Percentiles rank a stretch among this genome's conserved stretches.
These are phyloP conservation scores for Ophiocytium majus DNA, from an alignment of 352 stramenopile genomes.

Conservation along the genomic window DNA sequence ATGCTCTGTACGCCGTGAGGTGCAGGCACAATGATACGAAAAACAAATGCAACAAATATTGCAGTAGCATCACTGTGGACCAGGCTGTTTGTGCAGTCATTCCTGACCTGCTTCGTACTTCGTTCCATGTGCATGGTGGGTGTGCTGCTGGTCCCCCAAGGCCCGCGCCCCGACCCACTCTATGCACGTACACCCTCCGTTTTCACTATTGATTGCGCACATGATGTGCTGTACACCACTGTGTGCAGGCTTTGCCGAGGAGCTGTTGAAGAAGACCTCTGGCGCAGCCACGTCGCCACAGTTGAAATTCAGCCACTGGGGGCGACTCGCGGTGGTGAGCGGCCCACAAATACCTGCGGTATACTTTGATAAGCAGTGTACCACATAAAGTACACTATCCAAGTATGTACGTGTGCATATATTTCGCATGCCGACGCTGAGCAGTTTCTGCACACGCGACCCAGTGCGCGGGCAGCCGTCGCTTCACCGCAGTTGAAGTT, in stretches of 20 bases:
- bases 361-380: background rate
- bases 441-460: background rate
- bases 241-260: conserved; percentile 74
- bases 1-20: too few relatives aligned
- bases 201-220: too few relatives aligned
- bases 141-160: too few relatives aligned
- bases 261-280: conserved; percentile 83
- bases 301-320: conserved; percentile 87
- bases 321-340: conserved; percentile 29
- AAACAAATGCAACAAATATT: too few relatives aligned
- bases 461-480: too few relatives aligned
- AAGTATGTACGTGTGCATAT: background rate
- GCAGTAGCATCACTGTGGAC: background rate
- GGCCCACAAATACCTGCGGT: background rate
- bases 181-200: background rate
- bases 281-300: conserved; percentile 85
- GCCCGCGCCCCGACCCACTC: background rate
- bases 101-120: too few relatives aligned
- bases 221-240: too few relatives aligned
- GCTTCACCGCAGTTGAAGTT: background rate
- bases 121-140: too few relatives aligned
- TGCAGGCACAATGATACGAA: too few relatives aligned
- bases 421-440: too few relatives aligned
- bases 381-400: background rate
- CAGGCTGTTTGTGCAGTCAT: background rate